phyloP scores from a whole-genome alignment of 2,329 filamentous ascomycete genomes.

The Aspergillus hiratsukae region DNA sequence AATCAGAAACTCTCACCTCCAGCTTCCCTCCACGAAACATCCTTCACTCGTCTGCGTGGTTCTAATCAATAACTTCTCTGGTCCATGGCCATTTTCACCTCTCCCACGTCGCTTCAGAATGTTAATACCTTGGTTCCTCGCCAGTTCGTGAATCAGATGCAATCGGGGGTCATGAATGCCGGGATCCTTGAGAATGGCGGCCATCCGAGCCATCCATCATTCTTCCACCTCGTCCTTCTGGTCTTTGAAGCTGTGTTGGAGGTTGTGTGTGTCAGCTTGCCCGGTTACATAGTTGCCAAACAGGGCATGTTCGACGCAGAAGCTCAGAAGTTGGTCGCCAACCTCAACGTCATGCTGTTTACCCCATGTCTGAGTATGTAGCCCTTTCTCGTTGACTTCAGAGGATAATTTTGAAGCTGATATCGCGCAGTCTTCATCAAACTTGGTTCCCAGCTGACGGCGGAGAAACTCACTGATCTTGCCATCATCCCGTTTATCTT shows the following conservation, averaged over 20 bases:
- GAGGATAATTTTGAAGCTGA: slow-evolving; percentile 8
- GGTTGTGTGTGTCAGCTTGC: slow-evolving; percentile 89
- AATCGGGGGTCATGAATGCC: slow-evolving; percentile 15
- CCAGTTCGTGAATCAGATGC: slow-evolving; percentile 20
- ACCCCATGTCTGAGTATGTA: slow-evolving; percentile 88
- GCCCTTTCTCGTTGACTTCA: neutral
- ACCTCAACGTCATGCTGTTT: slow-evolving; percentile 93
- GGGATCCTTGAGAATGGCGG: slow-evolving; percentile 19
- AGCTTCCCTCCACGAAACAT: neutral
- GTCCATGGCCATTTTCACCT: slow-evolving; percentile 43
- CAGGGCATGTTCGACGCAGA: slow-evolving; percentile 92
- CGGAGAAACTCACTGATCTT: slow-evolving; percentile 82
- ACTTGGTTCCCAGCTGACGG: slow-evolving; percentile 86
- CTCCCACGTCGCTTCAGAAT: slow-evolving; percentile 47
- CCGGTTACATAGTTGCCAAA: slow-evolving; percentile 86
- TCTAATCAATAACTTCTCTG: neutral
- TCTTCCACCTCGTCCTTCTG: slow-evolving; percentile 65
- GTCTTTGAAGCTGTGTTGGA: slow-evolving; percentile 95
- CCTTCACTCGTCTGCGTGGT: neutral
- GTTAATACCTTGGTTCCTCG: slow-evolving; percentile 29
- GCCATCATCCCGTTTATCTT: slow-evolving; percentile 96
- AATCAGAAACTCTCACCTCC: neutral
- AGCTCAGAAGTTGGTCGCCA: slow-evolving; percentile 93
- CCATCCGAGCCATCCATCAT: slow-evolving; percentile 44
- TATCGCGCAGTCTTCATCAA: slow-evolving; percentile 78